Evolutionary conservation across 2,329 filamentous ascomycete species (phyloP).

Genomic region (Apiospora saccharicola): DNA sequence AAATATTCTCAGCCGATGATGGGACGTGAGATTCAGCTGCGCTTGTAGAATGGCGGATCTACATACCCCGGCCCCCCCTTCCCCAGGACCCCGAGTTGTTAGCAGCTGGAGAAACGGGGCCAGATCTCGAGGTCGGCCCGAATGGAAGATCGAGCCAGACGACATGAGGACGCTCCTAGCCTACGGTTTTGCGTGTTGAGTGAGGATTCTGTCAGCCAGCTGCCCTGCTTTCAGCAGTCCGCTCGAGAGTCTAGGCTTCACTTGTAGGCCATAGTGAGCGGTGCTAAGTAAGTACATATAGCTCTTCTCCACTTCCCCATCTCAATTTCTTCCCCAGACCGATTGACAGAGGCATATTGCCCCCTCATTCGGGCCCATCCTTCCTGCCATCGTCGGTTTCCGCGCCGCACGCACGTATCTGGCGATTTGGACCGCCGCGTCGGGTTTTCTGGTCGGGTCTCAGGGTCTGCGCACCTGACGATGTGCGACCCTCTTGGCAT

Average conservation of each 20-base stretch:
- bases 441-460: neutral
- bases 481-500: neutral
- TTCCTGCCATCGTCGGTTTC: neutral
- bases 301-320: neutral
- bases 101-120: conserved; percentile 11
- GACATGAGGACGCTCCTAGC: neutral
- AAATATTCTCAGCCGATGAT: neutral
- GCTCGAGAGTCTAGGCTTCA: conserved; percentile 8
- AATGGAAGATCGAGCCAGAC: conserved; percentile 14
- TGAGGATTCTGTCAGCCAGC: neutral
- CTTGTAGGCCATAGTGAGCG: neutral
- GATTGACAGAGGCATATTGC: neutral
- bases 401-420: neutral
- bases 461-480: conserved; percentile 6
- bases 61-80: conserved; percentile 1
- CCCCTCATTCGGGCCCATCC: neutral
- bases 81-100: neutral
- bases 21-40: neutral
- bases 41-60: neutral
- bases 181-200: neutral
- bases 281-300: neutral
- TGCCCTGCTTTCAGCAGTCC: neutral
- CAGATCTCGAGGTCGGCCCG: conserved; percentile 18
- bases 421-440: neutral
- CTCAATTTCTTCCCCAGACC: neutral